Evolutionary conservation across 768 basidiomycete species (phyloP).

Genomic region (Paxillus involutus): DNA sequence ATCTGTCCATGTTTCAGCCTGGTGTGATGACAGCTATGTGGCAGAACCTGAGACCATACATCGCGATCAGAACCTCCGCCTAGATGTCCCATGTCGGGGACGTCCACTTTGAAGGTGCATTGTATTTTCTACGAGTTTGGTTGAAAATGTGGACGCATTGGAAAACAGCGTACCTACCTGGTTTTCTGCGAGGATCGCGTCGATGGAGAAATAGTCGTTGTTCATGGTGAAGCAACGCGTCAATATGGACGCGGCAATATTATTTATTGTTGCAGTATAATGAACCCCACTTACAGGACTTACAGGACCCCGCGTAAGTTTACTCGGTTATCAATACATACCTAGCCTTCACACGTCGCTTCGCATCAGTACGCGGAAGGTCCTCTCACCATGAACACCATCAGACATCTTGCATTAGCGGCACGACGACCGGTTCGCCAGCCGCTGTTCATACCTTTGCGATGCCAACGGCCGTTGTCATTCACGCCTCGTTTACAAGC

Average conservation of each 20-base stretch:
- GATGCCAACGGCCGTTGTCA: constrained; percentile 29
- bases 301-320: too few species aligned
- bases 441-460: constrained; percentile 5
- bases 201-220: constrained; percentile 89
- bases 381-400: constrained; percentile 20
- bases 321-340: too few species aligned
- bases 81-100: constrained; percentile 86
- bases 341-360: neutral
- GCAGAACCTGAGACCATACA: constrained; percentile 42
- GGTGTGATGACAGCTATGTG: neutral
- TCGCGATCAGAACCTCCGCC: constrained; percentile 84
- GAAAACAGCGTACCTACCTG: constrained; percentile 48
- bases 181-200: constrained; percentile 89
- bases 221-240: constrained; percentile 58
- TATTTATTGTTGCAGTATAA: constrained; percentile 2
- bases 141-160: neutral
- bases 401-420: constrained; percentile 14
- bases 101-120: constrained; percentile 87
- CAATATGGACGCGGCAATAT: constrained; percentile 14
- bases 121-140: constrained; percentile 70
- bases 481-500: constrained; percentile 29
- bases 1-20: constrained; percentile 50
- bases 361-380: neutral
- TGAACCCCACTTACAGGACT: too few species aligned
- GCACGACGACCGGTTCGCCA: constrained; percentile 17